Base-by-base conservation (phyloP, 805 yeast genomes). In the Starmera caribaea region DNA sequence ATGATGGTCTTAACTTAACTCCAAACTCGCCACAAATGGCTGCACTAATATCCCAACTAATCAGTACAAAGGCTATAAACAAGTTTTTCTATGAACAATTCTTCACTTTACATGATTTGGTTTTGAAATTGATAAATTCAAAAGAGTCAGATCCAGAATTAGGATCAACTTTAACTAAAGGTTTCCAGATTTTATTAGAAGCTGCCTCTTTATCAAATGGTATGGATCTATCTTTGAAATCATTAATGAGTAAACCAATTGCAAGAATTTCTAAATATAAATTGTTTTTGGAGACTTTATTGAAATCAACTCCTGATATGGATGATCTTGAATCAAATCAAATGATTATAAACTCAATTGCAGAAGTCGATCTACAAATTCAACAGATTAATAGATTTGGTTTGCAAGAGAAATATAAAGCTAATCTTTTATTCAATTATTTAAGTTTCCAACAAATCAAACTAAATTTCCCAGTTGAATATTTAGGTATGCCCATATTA, bases 171-270 rank as follows among this genome's bases (percentile, higher is more conserved):
- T 39, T 51, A 36, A 53, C 55, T 6, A 41, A 49, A 39, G 65
- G 67, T 16, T 56, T 57, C 60, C 57, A 66, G 28, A 50, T 40
- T 9, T 66, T 62, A 39, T 48, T 68, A 8, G 73, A 70, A 45
- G 61, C 68, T 1, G 26, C 26, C 26, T 58, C 70, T 2, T 73
- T 73, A 44, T 47, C 46, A 3, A 48, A 46, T 1, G 59, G 44
- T 4, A 40, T 65, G 49, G 84, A 78, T 51, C 58, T 75, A 24
- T 69, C 81, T 5, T 73, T 78, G 37, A 48, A 54, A 8, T 75
- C 81, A 0, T 60, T 77, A 44, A 54, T 73, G 26, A 78, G 74
- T 47, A 68, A 66, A 53, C 82, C 84, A 3, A 61, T 74, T 10
- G 55, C 69, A 32, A 54, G 82, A 45, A 58, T 72, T 8, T 54